These are phyloP conservation scores for Sporothrix pallida DNA, from an alignment of 2,329 filamentous ascomycete species.

Conservation along the genomic window DNA sequence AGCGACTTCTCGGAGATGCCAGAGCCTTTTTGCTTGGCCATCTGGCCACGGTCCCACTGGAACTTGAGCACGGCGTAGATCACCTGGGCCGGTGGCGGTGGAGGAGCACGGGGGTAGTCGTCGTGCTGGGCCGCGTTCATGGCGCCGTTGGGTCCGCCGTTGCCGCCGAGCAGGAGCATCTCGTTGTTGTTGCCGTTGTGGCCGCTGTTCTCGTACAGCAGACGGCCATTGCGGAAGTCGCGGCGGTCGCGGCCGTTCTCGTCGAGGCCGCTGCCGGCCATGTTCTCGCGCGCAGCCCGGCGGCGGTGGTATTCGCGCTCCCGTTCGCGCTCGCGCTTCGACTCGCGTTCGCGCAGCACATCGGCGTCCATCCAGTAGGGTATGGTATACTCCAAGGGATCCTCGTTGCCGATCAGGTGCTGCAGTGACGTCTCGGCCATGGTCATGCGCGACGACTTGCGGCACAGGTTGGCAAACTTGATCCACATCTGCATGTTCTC, in stretches of 20 bases:
- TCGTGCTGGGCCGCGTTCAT: slow-evolving; percentile 20
- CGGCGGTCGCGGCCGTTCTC: slow-evolving; percentile 31
- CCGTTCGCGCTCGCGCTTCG: slow-evolving; percentile 34
- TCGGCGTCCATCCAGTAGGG: slow-evolving; percentile 59
- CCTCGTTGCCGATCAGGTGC: slow-evolving; percentile 78
- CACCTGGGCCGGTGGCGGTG: slow-evolving; percentile 69
- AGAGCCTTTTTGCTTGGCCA: slow-evolving; percentile 51
- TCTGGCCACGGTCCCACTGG: slow-evolving; percentile 85
- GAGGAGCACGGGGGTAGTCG: slow-evolving; percentile 33
- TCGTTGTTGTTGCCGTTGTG: slow-evolving; percentile 29
- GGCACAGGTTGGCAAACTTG: slow-evolving; percentile 97
- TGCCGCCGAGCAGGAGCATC: slow-evolving; percentile 29
- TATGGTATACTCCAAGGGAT: slow-evolving; percentile 64
- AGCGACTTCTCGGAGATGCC: slow-evolving; percentile 61
- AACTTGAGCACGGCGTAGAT: slow-evolving; percentile 98
- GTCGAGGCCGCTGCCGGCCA: slow-evolving; percentile 22
- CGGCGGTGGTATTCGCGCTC: slow-evolving; percentile 35
- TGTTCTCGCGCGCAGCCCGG: slow-evolving; percentile 29
- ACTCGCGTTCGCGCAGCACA: slow-evolving; percentile 40
- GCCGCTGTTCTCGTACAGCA: slow-evolving; percentile 33
- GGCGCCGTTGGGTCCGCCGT: slow-evolving; percentile 15
- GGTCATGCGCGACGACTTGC: slow-evolving; percentile 92
- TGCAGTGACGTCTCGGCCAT: slow-evolving; percentile 94
- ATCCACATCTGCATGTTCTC: slow-evolving; percentile 99
- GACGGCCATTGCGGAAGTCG: slow-evolving; percentile 36